Evolutionary conservation across 805 yeast genomes (phyloP), one percentile per base, ranked within the genome.

Genomic region (Candida caryicola): DNA sequence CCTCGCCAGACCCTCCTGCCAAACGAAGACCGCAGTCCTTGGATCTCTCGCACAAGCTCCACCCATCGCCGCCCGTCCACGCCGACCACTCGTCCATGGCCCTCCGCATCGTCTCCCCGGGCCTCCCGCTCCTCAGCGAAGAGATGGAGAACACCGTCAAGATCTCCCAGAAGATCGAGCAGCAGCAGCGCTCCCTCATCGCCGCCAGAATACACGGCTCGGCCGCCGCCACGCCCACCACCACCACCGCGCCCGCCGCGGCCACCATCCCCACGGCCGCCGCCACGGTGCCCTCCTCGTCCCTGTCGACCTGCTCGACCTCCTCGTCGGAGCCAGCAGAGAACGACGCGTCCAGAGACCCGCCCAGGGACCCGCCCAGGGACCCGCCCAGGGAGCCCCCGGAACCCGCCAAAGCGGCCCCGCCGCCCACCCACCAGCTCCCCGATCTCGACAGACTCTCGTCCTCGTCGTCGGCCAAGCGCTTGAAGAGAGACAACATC

Each of bases 131-230:
- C 7, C 43, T 61, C 25, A 55, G 43, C 42, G 53, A 52, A 23
- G 65, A 61, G 37, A 62, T 62, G 67, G 55, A 51, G 13, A 33
- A 51, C 21, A 62, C 69, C 5, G 56, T 64, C 35, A 52, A 53
- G 41, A 41, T 59, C 4, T 57, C 63, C 16, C 63, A 60, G 36
- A 48, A 56, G 32, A 64, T 64, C 18, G 62, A 63, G 37, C 53
- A 52, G 28, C 69, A 63, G 39, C 69, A 64, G 45, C 43, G 50
- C 6, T 39, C 44, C 34, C 41, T 64, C 26, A 64, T 64, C 23
- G 67, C 67, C 5, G 53, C 62, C 17, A 51, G 66, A 31, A 36
- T 31, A 18, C 28, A 38, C 3, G 34, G 25, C 27, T 21, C 39
- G 7, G 21, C 38, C 5, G 37, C 25, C n/a, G 31, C 16, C 23